Conservation (phyloP, 2,329 filamentous ascomycete genomes). For the Colletotrichum sp. region DNA sequence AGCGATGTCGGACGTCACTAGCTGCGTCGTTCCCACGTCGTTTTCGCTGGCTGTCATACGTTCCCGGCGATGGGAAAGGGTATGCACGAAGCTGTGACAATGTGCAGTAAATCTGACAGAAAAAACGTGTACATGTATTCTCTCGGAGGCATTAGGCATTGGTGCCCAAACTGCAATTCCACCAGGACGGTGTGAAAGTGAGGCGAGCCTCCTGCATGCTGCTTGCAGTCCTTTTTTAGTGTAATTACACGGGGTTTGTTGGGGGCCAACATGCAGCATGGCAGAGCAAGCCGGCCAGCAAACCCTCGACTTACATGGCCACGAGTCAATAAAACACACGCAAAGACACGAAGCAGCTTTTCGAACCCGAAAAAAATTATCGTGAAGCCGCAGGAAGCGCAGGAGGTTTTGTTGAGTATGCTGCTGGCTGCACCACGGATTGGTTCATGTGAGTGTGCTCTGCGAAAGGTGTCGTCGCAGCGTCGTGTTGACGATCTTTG, state of each 20-base stretch:
- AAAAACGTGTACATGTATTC: neutral
- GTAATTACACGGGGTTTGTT: neutral
- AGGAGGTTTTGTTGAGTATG: neutral
- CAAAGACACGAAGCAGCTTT: neutral
- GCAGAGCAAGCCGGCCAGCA: neutral
- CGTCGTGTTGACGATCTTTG: neutral
- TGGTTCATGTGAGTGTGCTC: neutral
- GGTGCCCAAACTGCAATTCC: constrained; percentile 16
- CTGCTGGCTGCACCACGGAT: neutral
- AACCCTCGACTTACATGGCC: neutral
- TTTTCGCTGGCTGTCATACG: neutral
- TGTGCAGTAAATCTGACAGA: neutral
- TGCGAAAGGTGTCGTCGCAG: neutral
- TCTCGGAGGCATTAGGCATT: constrained; percentile 14
- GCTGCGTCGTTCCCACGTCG: neutral
- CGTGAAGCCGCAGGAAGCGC: constrained; percentile 15
- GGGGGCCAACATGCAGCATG: neutral
- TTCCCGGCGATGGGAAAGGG: neutral
- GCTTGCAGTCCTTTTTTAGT: neutral
- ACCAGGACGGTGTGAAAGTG: constrained; percentile 3
- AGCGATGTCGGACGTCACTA: constrained; percentile 20
- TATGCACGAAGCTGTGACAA: neutral
- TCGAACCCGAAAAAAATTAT: neutral
- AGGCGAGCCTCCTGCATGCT: constrained; percentile 11
- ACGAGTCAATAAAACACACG: neutral